These are phyloP conservation scores for Myochromella boudieri DNA, from an alignment of 768 basidiomycete species.

Conservation along the genomic window DNA sequence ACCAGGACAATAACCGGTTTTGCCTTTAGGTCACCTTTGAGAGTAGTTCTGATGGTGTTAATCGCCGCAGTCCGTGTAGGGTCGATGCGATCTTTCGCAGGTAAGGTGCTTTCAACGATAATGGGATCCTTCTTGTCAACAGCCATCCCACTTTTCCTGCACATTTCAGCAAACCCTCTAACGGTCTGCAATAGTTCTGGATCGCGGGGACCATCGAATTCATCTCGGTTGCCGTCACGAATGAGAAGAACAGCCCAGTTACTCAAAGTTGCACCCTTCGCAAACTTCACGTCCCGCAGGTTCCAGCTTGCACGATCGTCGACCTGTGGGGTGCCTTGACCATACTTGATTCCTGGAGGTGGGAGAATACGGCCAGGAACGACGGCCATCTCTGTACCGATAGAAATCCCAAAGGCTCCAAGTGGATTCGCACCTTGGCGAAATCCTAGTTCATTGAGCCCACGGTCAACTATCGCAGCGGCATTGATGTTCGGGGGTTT, in stretches of 20 bases:
- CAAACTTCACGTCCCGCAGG: constrained; percentile 63
- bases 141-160: constrained; percentile 60
- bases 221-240: constrained; percentile 58
- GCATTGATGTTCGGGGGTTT: constrained; percentile 74
- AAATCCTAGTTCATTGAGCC: constrained; percentile 64
- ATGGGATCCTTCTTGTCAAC: constrained; percentile 39
- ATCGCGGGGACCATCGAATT: constrained; percentile 57
- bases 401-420: constrained; percentile 57
- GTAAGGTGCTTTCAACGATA: constrained; percentile 43
- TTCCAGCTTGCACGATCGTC: constrained; percentile 82
- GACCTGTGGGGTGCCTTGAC: constrained; percentile 36
- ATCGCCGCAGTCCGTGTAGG: constrained; percentile 55
- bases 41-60: constrained; percentile 33
- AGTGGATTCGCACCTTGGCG: constrained; percentile 39
- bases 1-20: constrained; percentile 64
- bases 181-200: constrained; percentile 47
- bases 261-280: constrained; percentile 50
- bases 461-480: constrained; percentile 53
- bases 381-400: constrained; percentile 63
- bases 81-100: constrained; percentile 50
- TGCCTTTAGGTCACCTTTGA: constrained; percentile 40
- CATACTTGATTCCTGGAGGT: constrained; percentile 63
- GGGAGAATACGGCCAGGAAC: constrained; percentile 71
- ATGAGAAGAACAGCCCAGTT: constrained; percentile 74
- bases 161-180: constrained; percentile 61